A percentile compares a stretch with the other conserved stretches of the same genome.
Conservation (phyloP, 805 yeast genomes). For the Sungouiella blattae region DNA sequence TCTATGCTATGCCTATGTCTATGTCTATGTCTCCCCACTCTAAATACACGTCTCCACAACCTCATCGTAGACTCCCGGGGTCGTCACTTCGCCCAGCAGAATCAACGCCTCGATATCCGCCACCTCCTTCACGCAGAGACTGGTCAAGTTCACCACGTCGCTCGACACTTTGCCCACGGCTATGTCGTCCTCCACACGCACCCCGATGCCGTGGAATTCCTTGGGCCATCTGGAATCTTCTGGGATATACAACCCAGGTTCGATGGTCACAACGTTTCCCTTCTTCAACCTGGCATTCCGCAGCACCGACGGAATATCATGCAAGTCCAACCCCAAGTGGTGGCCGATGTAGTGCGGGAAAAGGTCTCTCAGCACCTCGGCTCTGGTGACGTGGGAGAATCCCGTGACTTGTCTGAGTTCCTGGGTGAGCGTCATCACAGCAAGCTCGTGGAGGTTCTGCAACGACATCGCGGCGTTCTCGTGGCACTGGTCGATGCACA, state of each 20-base stretch:
- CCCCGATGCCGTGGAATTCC: slow-evolving; percentile 82
- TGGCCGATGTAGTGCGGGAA: slow-evolving; percentile 98
- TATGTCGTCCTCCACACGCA: slow-evolving; percentile 91
- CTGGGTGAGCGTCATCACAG: slow-evolving; percentile 53
- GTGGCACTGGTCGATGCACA: slow-evolving; percentile 69
- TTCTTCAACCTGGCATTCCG: slow-evolving; percentile 49
- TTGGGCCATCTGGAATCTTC: slow-evolving; percentile 67
- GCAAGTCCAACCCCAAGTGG: slow-evolving; percentile 88
- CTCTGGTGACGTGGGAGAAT: slow-evolving; percentile 46
- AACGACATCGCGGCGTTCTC: slow-evolving; percentile 51
- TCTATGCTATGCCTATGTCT: too few species aligned
- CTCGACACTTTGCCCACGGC: slow-evolving; percentile 64
- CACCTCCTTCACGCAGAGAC: slow-evolving; percentile 83
- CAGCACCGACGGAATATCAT: slow-evolving; percentile 68
- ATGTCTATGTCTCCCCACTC: neutral
- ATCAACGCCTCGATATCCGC: slow-evolving; percentile 74
- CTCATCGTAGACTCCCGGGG: slow-evolving; percentile 40
- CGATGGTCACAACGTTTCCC: slow-evolving; percentile 89
- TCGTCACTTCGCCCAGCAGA: slow-evolving; percentile 50
- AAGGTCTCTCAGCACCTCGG: slow-evolving; percentile 49
- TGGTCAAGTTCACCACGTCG: slow-evolving; percentile 57
- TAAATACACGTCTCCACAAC: slow-evolving; percentile 17
- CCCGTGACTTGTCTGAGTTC: slow-evolving; percentile 73
- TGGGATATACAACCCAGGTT: slow-evolving; percentile 94
- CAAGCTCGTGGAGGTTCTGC: slow-evolving; percentile 70